Evolutionary conservation across 495 filamentous ascomycete species (phyloP), one percentile per base, ranked within the genome.

Genomic region (Tuber umbilicatum): DNA sequence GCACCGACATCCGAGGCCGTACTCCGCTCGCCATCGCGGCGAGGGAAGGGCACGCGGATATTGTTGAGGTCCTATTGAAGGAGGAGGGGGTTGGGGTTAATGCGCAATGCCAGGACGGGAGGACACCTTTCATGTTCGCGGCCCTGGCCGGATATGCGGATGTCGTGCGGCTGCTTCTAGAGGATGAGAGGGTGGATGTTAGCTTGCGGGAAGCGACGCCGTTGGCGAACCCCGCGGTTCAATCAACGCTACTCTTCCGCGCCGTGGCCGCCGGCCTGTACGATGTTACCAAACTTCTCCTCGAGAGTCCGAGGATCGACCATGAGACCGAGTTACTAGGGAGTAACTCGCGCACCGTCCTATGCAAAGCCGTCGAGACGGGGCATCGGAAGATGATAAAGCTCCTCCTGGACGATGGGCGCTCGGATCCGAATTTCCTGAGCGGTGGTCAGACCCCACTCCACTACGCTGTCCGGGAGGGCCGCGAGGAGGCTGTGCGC

Each of bases 101-200:
- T 7, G 12, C 12, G 14, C 55, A 17, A 35, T 64, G 55, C 70
- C 70, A 42, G 1, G 64, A 77, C 5, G 60, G 40, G 27, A 69
- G 69, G 14, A 78, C 68, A n/a, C 72, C 76, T 9, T 73, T 78
- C 31, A 72, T 74, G 41, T 39, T 78, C 60, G 72, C 75, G 2
- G 69, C 69, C 5, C 27, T 39, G 39, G 72, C 43, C 35, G 77
- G 77, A 4, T 72, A 70, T 39, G 31, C 40, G 21, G 73, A 79
- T 38, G 45, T 78, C 31, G 69, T 79, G 37, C 68, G 60, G 5
- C 31, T 79, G 5, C 76, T 79, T 21, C 76, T 79, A 0, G 69
- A 79, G 27, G 74, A 79, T 5, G 42, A 35, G 27, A 64, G 55
- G 55, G 27, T 64, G 55, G 27, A 35, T 35, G 27, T 64, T 64